Percentiles rank a stretch among this genome's conserved stretches.
phyloP scores from a whole-genome alignment of 2,329 filamentous ascomycete species.

The Teratosphaeria epicoccoides region DNA sequence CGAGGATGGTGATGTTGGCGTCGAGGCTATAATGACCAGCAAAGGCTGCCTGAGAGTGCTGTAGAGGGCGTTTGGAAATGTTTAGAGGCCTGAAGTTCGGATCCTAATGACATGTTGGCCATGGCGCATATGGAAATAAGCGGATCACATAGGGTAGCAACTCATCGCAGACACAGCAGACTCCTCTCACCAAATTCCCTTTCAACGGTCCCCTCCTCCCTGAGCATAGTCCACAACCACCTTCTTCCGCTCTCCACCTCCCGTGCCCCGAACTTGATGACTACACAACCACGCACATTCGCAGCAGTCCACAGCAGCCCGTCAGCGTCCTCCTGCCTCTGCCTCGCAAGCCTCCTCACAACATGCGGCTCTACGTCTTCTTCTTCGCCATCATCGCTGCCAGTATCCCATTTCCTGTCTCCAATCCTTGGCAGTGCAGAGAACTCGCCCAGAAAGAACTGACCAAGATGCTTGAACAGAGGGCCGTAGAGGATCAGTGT shows the following conservation, averaged over 20 bases:
- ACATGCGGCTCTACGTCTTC: slow-evolving; percentile 32
- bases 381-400: slow-evolving; percentile 22
- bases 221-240: slow-evolving; percentile 70
- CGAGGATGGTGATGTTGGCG: not conserved
- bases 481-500: slow-evolving; percentile 74
- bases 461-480: slow-evolving; percentile 52
- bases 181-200: slow-evolving; percentile 69
- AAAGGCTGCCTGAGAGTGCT: not conserved
- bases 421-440: slow-evolving; percentile 69
- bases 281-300: slow-evolving; percentile 66
- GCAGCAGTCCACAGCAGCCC: slow-evolving; percentile 74
- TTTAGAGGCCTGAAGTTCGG: not conserved
- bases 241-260: slow-evolving; percentile 69
- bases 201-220: slow-evolving; percentile 61
- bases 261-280: slow-evolving; percentile 81
- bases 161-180: slow-evolving; percentile 55
- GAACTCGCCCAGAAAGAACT: slow-evolving; percentile 74
- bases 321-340: slow-evolving; percentile 44
- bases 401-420: slow-evolving; percentile 58
- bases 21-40: not conserved
- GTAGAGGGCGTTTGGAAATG: not conserved
- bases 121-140: too few relatives aligned
- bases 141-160: too few relatives aligned
- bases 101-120: not conserved
- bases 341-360: slow-evolving; percentile 33